Evolutionary conservation across 192 early-diverging fungal species (phyloP).

Genomic region (Coemansia sp.): DNA sequence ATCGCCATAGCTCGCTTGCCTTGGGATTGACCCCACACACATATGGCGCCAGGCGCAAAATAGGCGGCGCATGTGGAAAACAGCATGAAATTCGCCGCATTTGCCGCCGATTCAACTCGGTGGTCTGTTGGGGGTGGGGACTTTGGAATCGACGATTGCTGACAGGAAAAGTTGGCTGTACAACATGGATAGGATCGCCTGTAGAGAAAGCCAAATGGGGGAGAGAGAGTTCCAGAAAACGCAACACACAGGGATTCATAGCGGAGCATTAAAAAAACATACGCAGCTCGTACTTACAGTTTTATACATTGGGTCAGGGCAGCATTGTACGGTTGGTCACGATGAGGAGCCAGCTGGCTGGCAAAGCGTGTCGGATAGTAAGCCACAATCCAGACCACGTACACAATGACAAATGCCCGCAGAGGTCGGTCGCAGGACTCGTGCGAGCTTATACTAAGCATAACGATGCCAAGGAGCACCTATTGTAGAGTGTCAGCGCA

Average conservation of each 20-base stretch:
- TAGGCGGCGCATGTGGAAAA: neutral
- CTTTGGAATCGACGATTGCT: neutral
- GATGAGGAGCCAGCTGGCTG: constrained; percentile 8
- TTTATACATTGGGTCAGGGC: neutral
- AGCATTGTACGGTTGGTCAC: constrained; percentile 1
- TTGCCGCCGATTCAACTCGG: neutral
- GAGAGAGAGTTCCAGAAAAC: constrained; percentile 5
- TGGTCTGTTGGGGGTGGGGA: constrained; percentile 6
- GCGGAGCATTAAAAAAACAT: neutral
- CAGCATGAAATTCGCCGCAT: constrained; percentile 1
- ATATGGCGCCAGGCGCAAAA: neutral
- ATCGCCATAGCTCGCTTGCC: neutral
- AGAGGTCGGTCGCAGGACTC: constrained; percentile 60
- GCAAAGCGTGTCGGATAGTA: constrained; percentile 29
- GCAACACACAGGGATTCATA: neutral
- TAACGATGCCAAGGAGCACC: constrained; percentile 60
- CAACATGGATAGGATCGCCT: neutral
- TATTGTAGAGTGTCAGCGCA: constrained; percentile 26
- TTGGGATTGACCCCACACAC: neutral
- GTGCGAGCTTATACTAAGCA: constrained; percentile 58
- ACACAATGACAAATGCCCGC: constrained; percentile 64
- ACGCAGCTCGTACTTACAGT: neutral
- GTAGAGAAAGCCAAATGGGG: neutral
- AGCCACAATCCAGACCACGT: constrained; percentile 62
- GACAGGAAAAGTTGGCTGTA: neutral